Conservation (phyloP, 176 grass and related monocot species). For the Hsuehochloa calcarea region DNA sequence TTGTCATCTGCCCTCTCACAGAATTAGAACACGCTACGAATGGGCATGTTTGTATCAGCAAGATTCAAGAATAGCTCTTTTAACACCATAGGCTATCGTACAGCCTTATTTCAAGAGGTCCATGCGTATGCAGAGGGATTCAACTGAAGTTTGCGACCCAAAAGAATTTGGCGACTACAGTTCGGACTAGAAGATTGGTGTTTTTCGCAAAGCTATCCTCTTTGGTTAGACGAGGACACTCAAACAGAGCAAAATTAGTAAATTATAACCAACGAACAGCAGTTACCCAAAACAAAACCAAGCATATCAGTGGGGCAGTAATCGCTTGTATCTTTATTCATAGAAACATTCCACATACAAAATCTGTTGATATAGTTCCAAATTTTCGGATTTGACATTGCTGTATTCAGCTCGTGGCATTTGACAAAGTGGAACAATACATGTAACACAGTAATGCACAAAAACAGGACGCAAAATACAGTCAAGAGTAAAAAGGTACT, state of each 20-base stretch:
- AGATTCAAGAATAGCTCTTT: neutral
- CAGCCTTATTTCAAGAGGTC: neutral
- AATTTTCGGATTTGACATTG: neutral
- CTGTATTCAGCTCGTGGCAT: slow-evolving; percentile 15
- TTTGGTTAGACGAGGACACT: neutral
- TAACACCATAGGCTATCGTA: neutral
- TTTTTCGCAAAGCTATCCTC: neutral
- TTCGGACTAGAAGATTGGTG: neutral
- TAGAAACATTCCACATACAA: slow-evolving; percentile 23
- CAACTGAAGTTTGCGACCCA: neutral
- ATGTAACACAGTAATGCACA: slow-evolving; percentile 24
- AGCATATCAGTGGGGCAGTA: neutral
- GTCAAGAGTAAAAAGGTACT: neutral
- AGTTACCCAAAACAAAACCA: neutral
- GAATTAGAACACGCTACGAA: neutral
- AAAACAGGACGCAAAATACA: neutral
- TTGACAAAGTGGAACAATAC: slow-evolving; percentile 11
- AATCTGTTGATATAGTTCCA: neutral
- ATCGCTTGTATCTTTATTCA: slow-evolving; percentile 12
- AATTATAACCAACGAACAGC: neutral
- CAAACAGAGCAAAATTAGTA: neutral
- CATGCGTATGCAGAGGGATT: neutral
- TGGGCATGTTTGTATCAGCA: neutral
- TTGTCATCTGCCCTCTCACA: neutral
- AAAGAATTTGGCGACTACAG: neutral